Percentiles rank a stretch among this genome's conserved stretches.
These are phyloP conservation scores for Myriosclerotinia scirpicola DNA, from an alignment of 2,329 filamentous ascomycete species.

Conservation along the genomic window DNA sequence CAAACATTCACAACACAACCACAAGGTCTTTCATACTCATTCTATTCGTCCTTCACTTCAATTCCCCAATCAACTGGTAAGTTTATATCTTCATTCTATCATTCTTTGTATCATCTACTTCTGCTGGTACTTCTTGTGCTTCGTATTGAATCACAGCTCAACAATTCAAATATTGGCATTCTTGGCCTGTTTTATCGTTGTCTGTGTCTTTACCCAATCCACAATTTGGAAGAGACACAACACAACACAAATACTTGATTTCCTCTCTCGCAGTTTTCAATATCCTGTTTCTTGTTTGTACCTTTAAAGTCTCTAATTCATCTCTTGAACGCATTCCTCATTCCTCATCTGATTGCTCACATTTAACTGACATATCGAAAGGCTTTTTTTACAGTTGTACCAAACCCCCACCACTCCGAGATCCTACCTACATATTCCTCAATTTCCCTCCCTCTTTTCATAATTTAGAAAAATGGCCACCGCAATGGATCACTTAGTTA, in stretches of 20 bases:
- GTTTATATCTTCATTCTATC: not conserved
- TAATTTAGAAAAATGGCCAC: constrained; percentile 47
- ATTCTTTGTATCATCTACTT: not conserved
- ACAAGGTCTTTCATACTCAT: not conserved
- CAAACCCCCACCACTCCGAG: constrained; percentile 2
- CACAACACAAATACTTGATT: not conserved
- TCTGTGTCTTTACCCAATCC: constrained; percentile 10
- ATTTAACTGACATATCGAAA: constrained; percentile 19
- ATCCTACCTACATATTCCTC: constrained; percentile 17
- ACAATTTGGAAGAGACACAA: not conserved
- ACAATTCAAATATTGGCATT: constrained; percentile 10
- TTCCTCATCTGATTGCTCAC: constrained; percentile 4
- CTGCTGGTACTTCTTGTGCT: not conserved
- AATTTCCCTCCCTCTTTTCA: not conserved
- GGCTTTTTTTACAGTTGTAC: constrained; percentile 12
- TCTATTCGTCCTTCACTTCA: not conserved
- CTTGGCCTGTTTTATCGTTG: constrained; percentile 9
- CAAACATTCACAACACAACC: not conserved
- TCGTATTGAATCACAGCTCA: constrained; percentile 4
- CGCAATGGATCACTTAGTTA: constrained; percentile 82
- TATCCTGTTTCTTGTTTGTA: not conserved
- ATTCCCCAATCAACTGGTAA: not conserved
- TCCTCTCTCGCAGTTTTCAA: not conserved
- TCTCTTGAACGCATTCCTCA: not conserved
- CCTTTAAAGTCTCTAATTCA: not conserved